Percentiles rank a stretch among this genome's conserved stretches.
These are phyloP conservation scores for Russula ochroleuca DNA, from an alignment of 768 basidiomycete genomes.

Conservation along the genomic window DNA sequence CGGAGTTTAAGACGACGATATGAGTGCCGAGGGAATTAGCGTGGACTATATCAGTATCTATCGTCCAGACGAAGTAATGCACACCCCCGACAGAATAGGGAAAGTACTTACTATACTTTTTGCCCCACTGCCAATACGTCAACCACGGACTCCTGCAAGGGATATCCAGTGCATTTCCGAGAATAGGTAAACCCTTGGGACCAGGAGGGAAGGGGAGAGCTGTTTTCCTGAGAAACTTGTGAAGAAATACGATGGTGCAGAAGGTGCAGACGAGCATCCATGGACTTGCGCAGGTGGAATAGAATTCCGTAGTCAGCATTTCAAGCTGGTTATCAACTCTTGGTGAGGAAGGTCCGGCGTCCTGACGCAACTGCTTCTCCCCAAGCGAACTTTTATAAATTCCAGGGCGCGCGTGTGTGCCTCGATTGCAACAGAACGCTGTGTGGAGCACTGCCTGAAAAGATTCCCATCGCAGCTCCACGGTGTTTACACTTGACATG, in stretches of 20 bases:
- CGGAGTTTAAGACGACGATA: slow-evolving; percentile 39
- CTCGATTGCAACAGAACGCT: background rate
- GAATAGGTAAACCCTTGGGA: slow-evolving; percentile 27
- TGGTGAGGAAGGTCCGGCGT: background rate
- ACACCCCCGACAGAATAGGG: background rate
- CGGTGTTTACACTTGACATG: background rate
- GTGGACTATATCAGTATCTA: slow-evolving; percentile 25
- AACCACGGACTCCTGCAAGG: slow-evolving; percentile 27
- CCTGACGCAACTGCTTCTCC: no score
- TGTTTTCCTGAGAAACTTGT: background rate
- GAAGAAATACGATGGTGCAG: slow-evolving; percentile 2
- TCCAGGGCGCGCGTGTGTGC: no score
- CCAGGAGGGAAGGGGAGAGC: slow-evolving; percentile 30
- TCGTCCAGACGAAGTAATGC: background rate
- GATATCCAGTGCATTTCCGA: slow-evolving; percentile 30
- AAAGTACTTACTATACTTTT: slow-evolving; percentile 25
- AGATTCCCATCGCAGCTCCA: background rate
- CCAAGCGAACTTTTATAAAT: slow-evolving; percentile 10
- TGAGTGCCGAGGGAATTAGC: slow-evolving; percentile 21
- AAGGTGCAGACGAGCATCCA: background rate
- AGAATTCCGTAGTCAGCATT: background rate
- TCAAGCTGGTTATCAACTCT: background rate
- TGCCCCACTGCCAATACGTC: slow-evolving; percentile 28
- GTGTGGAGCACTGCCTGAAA: background rate
- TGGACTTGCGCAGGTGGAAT: background rate